Conservation (phyloP, 1,139 yeast species). For the Zygoascus hellenicus region DNA sequence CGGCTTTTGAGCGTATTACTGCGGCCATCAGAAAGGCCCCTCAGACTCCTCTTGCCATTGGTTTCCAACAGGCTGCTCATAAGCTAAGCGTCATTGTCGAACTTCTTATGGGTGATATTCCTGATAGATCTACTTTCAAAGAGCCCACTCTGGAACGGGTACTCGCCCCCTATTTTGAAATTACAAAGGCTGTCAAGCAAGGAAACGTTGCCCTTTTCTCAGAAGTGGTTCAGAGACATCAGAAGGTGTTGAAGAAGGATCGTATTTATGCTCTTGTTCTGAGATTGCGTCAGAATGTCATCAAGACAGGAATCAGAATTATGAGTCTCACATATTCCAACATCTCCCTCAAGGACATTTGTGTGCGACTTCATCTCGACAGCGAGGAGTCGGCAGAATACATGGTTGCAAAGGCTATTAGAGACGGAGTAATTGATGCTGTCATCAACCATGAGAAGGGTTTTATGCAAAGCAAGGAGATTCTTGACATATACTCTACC, state of each 20-base stretch:
- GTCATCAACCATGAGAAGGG: conserved; percentile 87
- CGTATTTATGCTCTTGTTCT: conserved; percentile 80
- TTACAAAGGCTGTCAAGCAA: conserved; percentile 84
- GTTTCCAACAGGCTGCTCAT: conserved; percentile 85
- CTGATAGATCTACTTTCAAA: conserved; percentile 80
- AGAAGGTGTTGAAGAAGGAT: conserved; percentile 60
- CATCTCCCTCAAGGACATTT: conserved; percentile 84
- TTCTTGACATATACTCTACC: conserved; percentile 82
- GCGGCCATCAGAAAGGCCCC: conserved; percentile 98
- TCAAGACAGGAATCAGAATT: conserved; percentile 94
- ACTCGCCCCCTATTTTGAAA: conserved; percentile 75
- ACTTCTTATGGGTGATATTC: conserved; percentile 93
- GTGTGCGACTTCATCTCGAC: conserved; percentile 85
- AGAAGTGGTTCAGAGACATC: conserved; percentile 63
- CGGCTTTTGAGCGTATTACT: conserved; percentile 83
- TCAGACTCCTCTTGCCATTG: conserved; percentile 76
- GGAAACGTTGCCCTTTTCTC: conserved; percentile 87
- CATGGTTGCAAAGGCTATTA: conserved; percentile 91
- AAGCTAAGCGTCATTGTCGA: conserved; percentile 86
- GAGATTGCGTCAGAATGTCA: conserved; percentile 92
- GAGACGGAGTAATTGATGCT: conserved; percentile 98
- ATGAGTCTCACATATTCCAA: conserved; percentile 87
- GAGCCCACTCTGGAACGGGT: conserved; percentile 53
- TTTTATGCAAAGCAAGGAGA: conserved; percentile 84
- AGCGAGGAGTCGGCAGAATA: conserved; percentile 96